phyloP scores from a whole-genome alignment of 805 yeast species.

The Candida piceae region DNA sequence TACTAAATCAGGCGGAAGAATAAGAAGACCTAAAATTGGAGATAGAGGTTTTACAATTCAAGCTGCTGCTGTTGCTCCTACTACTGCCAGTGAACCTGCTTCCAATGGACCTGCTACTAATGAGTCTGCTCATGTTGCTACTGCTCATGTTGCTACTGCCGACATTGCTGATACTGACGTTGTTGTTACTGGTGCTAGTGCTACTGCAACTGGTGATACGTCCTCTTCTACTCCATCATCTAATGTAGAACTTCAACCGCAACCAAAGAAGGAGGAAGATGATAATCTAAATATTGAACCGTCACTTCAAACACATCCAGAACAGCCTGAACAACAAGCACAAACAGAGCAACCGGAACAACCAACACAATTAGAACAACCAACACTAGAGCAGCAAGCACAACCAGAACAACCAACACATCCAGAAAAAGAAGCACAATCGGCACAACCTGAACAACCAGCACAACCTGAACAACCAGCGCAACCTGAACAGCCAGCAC shows the following conservation, averaged over 20 bases:
- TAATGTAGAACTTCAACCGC: too few species aligned
- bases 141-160: too few species aligned
- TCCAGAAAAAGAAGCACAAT: not conserved
- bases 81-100: too few species aligned
- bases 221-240: too few species aligned
- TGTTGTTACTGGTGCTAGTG: too few species aligned
- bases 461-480: not conserved
- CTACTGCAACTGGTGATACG: too few species aligned
- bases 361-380: not conserved
- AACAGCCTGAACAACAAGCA: not conserved
- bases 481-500: not conserved
- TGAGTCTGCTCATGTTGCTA: too few species aligned
- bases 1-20: slow-evolving; percentile 5
- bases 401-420: not conserved
- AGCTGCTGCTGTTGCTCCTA: too few species aligned
- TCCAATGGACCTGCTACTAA: too few species aligned
- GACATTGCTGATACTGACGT: too few species aligned
- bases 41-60: slow-evolving; percentile 10
- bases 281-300: too few species aligned
- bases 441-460: not conserved
- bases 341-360: not conserved
- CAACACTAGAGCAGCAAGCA: not conserved
- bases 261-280: too few species aligned
- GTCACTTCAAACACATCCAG: not conserved
- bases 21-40: slow-evolving; percentile 21